Conservation (phyloP, 352 stramenopile species). For the Bremia lactucae region DNA sequence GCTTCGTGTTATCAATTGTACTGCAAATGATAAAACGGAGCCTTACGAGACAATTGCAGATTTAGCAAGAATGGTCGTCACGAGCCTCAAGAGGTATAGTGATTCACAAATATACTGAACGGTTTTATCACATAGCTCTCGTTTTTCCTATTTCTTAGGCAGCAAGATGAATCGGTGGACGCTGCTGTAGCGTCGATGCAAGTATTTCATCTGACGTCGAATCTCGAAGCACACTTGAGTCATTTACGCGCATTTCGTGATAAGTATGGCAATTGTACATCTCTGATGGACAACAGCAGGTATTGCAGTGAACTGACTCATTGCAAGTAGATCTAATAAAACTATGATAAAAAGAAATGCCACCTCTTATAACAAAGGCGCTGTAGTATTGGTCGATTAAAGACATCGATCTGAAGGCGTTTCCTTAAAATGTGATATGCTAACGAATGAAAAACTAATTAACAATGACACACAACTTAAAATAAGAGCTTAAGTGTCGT, state of each 20-base stretch:
- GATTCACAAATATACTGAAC: background rate
- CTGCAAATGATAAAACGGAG: slow-evolving; percentile 1
- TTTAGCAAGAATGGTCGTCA: slow-evolving; percentile 5
- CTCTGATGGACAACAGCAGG: slow-evolving; percentile 2
- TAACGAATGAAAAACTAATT: too few relatives aligned
- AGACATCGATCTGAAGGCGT: too few relatives aligned
- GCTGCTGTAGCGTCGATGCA: slow-evolving; percentile 9
- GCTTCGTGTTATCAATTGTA: slow-evolving; percentile 6
- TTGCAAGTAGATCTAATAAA: too few relatives aligned
- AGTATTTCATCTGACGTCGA: slow-evolving; percentile 7
- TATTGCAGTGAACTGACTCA: too few relatives aligned
- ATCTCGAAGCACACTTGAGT: slow-evolving; percentile 4
- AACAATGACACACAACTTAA: too few relatives aligned
- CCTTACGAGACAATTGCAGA: slow-evolving; percentile 6
- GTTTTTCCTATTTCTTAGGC: background rate
- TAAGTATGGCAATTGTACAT: background rate
- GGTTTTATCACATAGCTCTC: background rate
- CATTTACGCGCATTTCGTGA: slow-evolving; percentile 7
- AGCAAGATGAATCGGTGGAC: slow-evolving; percentile 6
- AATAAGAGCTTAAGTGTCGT: too few relatives aligned
- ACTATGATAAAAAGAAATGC: too few relatives aligned
- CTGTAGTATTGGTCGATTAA: too few relatives aligned
- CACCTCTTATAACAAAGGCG: too few relatives aligned
- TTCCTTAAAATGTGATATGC: too few relatives aligned
- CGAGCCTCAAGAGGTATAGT: slow-evolving; percentile 8